Evolutionary conservation across 1,139 yeast genomes (phyloP), one percentile per base, ranked within the genome.

Genomic region (Taphrina sp.): DNA sequence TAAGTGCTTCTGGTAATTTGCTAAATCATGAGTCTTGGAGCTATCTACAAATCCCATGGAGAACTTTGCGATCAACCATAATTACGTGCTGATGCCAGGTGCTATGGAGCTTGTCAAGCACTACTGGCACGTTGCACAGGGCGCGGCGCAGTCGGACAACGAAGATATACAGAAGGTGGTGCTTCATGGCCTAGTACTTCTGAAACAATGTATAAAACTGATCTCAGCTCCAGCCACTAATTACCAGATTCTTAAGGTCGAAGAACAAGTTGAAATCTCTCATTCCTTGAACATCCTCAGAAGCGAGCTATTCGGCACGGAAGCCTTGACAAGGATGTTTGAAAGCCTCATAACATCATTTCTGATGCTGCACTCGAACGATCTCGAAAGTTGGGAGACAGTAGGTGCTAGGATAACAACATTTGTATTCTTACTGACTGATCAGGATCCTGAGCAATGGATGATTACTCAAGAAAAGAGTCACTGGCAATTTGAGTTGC

Each of bases 391-490:
- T 45, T 92, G 97, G 97, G 69, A 74, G 12, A 69, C 78, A 31
- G 47, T 43, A 22, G 31, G 29, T 5, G 8, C 12, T 2, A 14
- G 17, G 3, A 5, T 7, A 5, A 23, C 17, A 16, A 12, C 7
- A n/a, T 5, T 12, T 12, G 12, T 5, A 2, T n/a, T n/a, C 23
- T 12, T 5, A 5, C 12, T 42, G 29, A 26, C 16, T 14, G 17
- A n/a, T n/a, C n/a, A 38, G 54, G 95, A 88, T 59, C 96, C 97
- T 0, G 97, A 89, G 68, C 96, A 87, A 66, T 92, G 95, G 88
- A 81, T 87, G 31, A 82, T 82, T 61, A 95, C 86, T 65, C 95
- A 89, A 63, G 72, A 83, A 58, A 78, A 83, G 39, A 75, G 81
- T 5, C 82, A 86, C 64, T 88, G 88, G 81, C 96, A 90, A 65